Conservation (phyloP, 129 eudicot species). For the Lactuca saligna region DNA sequence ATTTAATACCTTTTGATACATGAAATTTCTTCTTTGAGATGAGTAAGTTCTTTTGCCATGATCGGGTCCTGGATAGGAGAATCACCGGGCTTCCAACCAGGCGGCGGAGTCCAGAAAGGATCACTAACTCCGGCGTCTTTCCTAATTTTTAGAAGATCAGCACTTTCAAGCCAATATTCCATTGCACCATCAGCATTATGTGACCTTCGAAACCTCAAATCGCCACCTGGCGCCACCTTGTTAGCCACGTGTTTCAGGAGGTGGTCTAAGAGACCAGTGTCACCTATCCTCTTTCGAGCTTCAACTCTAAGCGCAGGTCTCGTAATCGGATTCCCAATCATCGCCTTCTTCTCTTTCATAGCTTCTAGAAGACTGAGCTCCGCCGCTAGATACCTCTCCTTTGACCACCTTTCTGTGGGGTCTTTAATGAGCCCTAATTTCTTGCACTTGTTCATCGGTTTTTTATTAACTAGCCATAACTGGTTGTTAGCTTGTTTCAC, state of each 20-base stretch:
- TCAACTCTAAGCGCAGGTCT: conserved; percentile 81
- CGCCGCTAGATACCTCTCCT: conserved; percentile 81
- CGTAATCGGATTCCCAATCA: conserved; percentile 60
- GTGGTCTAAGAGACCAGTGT: conserved; percentile 94
- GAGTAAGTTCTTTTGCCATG: conserved; percentile 63
- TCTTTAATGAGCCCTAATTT: conserved; percentile 35
- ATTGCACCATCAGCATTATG: conserved; percentile 92
- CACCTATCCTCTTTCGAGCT: conserved; percentile 93
- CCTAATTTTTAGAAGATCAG: conserved; percentile 69
- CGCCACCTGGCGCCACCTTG: conserved; percentile 88
- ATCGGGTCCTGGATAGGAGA: conserved; percentile 71
- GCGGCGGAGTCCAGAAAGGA: conserved; percentile 96
- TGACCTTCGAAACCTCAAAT: conserved; percentile 69
- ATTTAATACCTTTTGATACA: conserved; percentile 47
- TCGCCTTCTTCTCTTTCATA: conserved; percentile 79
- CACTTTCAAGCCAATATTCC: conserved; percentile 96
- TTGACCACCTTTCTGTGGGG: conserved; percentile 73
- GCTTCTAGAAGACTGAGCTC: conserved; percentile 76
- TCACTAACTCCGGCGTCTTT: conserved; percentile 81
- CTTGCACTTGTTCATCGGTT: conserved; percentile 46
- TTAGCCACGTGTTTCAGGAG: conserved; percentile 94
- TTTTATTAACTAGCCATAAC: conserved; percentile 36
- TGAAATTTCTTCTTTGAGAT: conserved; percentile 46
- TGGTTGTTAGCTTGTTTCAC: conserved; percentile 39
- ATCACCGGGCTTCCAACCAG: conserved; percentile 96